A percentile compares a stretch with the other conserved stretches of the same genome.
Evolutionary conservation across 2,329 filamentous ascomycete species (phyloP).

Genomic region (Xylariaceae sp.): DNA sequence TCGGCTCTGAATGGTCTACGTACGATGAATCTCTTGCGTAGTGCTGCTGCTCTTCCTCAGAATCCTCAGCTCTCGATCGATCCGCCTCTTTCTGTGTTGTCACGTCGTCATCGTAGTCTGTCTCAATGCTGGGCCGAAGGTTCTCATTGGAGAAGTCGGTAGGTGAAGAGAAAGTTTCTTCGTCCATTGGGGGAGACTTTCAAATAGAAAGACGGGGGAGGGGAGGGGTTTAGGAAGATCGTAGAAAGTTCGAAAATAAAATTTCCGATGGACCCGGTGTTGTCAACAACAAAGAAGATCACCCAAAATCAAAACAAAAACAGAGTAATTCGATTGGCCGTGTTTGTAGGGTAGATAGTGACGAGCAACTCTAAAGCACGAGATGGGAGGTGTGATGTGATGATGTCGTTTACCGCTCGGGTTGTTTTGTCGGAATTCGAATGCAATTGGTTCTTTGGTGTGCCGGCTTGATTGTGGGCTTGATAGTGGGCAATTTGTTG

Average conservation of each 20-base stretch:
- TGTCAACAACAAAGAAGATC: no score
- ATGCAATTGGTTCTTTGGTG: conserved; percentile 3
- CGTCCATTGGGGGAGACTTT: conserved; percentile 44
- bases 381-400: background rate
- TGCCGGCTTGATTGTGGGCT: conserved; percentile 3
- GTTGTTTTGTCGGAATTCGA: conserved; percentile 10
- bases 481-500: conserved; percentile 21
- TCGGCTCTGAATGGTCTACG: conserved; percentile 23
- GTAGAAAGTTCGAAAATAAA: no score
- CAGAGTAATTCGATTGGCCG: conserved; percentile 7
- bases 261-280: no score
- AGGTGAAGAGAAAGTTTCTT: conserved; percentile 25
- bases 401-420: conserved; percentile 3
- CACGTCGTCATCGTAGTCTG: conserved; percentile 15
- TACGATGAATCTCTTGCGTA: conserved; percentile 30
- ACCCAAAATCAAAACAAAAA: conserved; percentile 2
- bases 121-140: conserved; percentile 24
- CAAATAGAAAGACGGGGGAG: conserved; percentile 35
- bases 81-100: conserved; percentile 4
- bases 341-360: conserved; percentile 3
- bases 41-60: conserved; percentile 19
- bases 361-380: background rate
- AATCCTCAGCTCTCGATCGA: conserved; percentile 10
- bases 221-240: conserved; percentile 23
- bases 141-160: conserved; percentile 15